A percentile compares a stretch with the other conserved stretches of the same genome.
Evolutionary conservation across 345 rosid species (phyloP).

Genomic region (Rhizophora apiculata): DNA sequence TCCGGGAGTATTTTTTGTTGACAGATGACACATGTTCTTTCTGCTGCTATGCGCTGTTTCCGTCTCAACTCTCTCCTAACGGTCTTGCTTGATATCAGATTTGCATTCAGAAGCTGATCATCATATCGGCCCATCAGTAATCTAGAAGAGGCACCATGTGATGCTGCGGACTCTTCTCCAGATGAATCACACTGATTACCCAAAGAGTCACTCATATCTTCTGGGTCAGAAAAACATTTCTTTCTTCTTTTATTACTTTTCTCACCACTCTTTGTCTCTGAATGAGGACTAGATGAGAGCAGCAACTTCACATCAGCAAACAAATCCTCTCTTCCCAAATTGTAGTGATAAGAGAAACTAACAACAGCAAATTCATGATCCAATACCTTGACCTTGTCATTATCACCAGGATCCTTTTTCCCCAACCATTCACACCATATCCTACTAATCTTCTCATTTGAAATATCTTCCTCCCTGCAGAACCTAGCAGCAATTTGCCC

Average conservation of each 20-base stretch:
- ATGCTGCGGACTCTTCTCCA: constrained; percentile 59
- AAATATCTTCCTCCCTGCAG: constrained; percentile 28
- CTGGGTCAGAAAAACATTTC: constrained; percentile 78
- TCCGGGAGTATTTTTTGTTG: constrained; percentile 85
- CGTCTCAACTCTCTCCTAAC: constrained; percentile 71
- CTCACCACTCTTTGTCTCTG: constrained; percentile 37
- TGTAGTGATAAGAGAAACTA: constrained; percentile 21
- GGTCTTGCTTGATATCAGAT: constrained; percentile 53
- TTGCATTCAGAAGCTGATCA: constrained; percentile 53
- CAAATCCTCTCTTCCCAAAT: constrained; percentile 72
- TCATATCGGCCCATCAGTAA: constrained; percentile 47
- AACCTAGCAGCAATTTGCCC: constrained; percentile 62
- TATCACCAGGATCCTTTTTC: constrained; percentile 31
- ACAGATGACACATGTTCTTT: constrained; percentile 83
- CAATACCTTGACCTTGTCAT: constrained; percentile 32
- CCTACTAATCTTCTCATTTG: constrained; percentile 46
- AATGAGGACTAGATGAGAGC: constrained; percentile 43
- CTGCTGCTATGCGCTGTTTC: constrained; percentile 73
- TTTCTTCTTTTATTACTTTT: constrained; percentile 48
- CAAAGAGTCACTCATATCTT: constrained; percentile 58
- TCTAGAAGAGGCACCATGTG: constrained; percentile 43
- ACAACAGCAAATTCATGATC: constrained; percentile 33
- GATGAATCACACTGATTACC: constrained; percentile 58
- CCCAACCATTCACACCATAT: constrained; percentile 98
- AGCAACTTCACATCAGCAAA: constrained; percentile 51